Evolutionary conservation across 2,329 filamentous ascomycete genomes (phyloP).

Genomic region (Talaromyces sp.): DNA sequence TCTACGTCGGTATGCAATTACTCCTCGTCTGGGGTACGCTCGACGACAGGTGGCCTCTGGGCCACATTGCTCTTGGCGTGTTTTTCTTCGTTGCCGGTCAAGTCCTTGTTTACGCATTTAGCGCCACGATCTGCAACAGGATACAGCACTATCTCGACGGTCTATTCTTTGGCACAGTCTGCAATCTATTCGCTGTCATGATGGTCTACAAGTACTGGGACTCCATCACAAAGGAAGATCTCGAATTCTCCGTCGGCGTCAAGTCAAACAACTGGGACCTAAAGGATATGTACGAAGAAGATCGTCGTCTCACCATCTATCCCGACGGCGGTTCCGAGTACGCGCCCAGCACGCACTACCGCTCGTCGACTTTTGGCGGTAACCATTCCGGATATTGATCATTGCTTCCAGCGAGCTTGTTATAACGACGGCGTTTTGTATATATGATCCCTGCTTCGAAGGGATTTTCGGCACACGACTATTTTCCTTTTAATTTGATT

Average conservation of each 20-base stretch:
- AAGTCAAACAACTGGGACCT: conserved; percentile 98
- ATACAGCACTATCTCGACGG: conserved; percentile 92
- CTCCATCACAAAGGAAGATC: conserved; percentile 95
- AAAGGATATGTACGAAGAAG: conserved; percentile 84
- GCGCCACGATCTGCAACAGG: conserved; percentile 74
- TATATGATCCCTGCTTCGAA: background rate
- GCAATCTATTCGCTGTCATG: conserved; percentile 94
- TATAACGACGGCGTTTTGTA: background rate
- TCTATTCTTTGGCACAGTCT: conserved; percentile 87
- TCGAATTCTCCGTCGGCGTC: conserved; percentile 95
- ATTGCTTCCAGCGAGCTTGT: background rate
- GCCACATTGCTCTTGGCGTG: conserved; percentile 83
- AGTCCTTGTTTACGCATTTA: conserved; percentile 88
- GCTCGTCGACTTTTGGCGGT: conserved; percentile 36
- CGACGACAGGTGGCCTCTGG: conserved; percentile 91
- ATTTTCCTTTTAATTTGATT: background rate
- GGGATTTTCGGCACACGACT: background rate
- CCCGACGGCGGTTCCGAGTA: conserved; percentile 53
- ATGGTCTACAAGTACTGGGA: conserved; percentile 99
- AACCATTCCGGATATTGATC: conserved; percentile 25
- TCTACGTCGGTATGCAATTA: conserved; percentile 85
- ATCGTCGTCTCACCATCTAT: conserved; percentile 70
- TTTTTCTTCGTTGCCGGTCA: conserved; percentile 92
- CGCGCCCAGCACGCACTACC: conserved; percentile 44
- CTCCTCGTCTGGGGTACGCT: conserved; percentile 84